These are phyloP conservation scores for Clarireedia homoeocarpa DNA, from an alignment of 2,329 filamentous ascomycete species.

Conservation along the genomic window DNA sequence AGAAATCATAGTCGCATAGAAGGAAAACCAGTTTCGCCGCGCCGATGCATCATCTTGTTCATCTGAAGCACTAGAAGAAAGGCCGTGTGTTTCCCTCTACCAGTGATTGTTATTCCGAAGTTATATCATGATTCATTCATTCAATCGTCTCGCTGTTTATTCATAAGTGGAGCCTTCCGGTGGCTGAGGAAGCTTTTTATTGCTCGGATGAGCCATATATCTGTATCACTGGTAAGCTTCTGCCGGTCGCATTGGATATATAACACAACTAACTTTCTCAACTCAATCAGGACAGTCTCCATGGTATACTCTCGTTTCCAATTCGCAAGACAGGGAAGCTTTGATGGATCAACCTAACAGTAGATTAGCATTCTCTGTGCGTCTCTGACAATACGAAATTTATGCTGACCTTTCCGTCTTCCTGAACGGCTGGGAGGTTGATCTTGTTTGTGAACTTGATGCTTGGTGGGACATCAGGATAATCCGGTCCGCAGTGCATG, in stretches of 20 bases:
- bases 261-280: constrained; percentile 56
- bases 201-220: constrained; percentile 83
- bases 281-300: constrained; percentile 85
- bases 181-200: constrained; percentile 95
- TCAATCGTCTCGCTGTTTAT: background rate
- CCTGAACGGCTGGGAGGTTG: constrained; percentile 87
- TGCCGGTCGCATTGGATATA: background rate
- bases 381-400: background rate
- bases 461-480: constrained; percentile 81
- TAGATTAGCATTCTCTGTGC: background rate
- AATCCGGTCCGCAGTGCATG: constrained; percentile 86
- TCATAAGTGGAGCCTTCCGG: constrained; percentile 66
- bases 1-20: constrained; percentile 15
- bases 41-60: constrained; percentile 27
- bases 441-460: constrained; percentile 92
- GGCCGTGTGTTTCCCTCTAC: background rate
- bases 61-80: constrained; percentile 14
- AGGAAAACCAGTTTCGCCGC: constrained; percentile 25
- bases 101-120: background rate
- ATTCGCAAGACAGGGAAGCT: constrained; percentile 75
- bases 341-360: constrained; percentile 66
- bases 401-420: constrained; percentile 59
- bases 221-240: constrained; percentile 37
- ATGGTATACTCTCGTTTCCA: constrained; percentile 94
- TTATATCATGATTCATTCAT: background rate